These are phyloP conservation scores for Fusarium scirpi DNA, from an alignment of 2,329 filamentous ascomycete genomes.

Conservation along the genomic window DNA sequence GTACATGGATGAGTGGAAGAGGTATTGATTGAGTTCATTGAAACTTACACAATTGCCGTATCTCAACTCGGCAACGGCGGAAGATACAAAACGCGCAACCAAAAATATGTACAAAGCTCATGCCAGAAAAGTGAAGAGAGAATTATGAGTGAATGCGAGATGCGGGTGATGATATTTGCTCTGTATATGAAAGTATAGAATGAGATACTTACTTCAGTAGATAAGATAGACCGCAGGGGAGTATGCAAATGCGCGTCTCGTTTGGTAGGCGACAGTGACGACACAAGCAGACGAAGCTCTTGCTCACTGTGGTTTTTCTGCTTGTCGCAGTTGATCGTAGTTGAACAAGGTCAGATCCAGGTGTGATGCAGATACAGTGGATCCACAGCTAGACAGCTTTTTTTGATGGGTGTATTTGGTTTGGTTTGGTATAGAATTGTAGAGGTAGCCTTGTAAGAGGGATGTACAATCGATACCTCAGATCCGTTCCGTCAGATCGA, in stretches of 20 bases:
- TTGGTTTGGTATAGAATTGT: constrained; percentile 6
- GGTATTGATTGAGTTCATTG: constrained; percentile 7
- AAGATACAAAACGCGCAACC: constrained; percentile 31
- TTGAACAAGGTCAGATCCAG: constrained; percentile 13
- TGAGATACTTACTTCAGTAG: constrained; percentile 30
- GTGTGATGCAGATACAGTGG: constrained; percentile 32
- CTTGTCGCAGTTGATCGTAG: constrained; percentile 26
- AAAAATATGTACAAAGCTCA: constrained; percentile 22
- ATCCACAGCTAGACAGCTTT: constrained; percentile 36
- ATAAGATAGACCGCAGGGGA: constrained; percentile 17
- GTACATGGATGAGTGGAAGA: constrained; percentile 2
- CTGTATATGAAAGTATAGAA: constrained; percentile 13
- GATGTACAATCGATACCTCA: constrained; percentile 41
- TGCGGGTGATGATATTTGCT: not conserved
- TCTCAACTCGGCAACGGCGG: constrained; percentile 34
- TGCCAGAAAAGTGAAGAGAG: not conserved
- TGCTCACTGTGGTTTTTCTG: constrained; percentile 6
- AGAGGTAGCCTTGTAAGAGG: constrained; percentile 27
- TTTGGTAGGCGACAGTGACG: constrained; percentile 33
- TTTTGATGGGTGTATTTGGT: constrained; percentile 25
- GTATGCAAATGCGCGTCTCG: constrained; percentile 38
- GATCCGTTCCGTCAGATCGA: constrained; percentile 33
- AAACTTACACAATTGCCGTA: constrained; percentile 20
- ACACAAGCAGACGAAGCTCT: constrained; percentile 32
- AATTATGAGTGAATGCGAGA: not conserved